Percentiles rank a stretch among this genome's conserved stretches.
Evolutionary conservation across 805 yeast species (phyloP).

Genomic region (Saccharomyces mikatae): DNA sequence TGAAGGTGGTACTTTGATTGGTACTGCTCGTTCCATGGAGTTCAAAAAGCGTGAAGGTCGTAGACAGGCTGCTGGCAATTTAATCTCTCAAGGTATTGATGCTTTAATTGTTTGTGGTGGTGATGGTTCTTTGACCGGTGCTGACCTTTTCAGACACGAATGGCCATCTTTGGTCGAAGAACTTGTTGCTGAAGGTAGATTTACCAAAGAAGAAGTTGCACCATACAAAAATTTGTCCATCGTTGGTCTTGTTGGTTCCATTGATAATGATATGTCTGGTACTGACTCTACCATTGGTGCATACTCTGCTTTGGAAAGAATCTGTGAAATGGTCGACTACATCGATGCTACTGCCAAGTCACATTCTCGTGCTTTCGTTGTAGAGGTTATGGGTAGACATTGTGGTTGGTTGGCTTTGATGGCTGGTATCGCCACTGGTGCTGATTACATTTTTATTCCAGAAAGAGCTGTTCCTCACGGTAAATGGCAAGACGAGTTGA

Average conservation of each 20-base stretch:
- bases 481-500: conserved; percentile 76
- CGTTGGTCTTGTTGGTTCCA: conserved; percentile 92
- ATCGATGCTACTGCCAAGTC: conserved; percentile 97
- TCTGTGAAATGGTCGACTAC: conserved; percentile 89
- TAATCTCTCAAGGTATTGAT: conserved; percentile 83
- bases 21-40: conserved; percentile 87
- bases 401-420: conserved; percentile 98
- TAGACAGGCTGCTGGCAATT: conserved; percentile 69
- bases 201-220: conserved; percentile 52
- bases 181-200: conserved; percentile 45
- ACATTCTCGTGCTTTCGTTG: conserved; percentile 94
- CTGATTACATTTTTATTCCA: conserved; percentile 90
- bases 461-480: conserved; percentile 77
- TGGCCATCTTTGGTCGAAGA: conserved; percentile 88
- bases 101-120: conserved; percentile 97
- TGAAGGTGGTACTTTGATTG: conserved; percentile 91
- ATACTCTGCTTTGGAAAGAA: conserved; percentile 84
- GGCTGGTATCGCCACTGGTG: conserved; percentile 96
- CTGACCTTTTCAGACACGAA: conserved; percentile 85
- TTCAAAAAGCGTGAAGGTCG: conserved; percentile 85
- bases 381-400: conserved; percentile 98
- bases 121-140: conserved; percentile 97
- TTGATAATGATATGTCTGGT: conserved; percentile 95
- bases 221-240: conserved; percentile 68
- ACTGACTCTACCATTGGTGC: conserved; percentile 98